Conservation (phyloP, 495 filamentous ascomycete species). For the Trichocladium antarcticum region DNA sequence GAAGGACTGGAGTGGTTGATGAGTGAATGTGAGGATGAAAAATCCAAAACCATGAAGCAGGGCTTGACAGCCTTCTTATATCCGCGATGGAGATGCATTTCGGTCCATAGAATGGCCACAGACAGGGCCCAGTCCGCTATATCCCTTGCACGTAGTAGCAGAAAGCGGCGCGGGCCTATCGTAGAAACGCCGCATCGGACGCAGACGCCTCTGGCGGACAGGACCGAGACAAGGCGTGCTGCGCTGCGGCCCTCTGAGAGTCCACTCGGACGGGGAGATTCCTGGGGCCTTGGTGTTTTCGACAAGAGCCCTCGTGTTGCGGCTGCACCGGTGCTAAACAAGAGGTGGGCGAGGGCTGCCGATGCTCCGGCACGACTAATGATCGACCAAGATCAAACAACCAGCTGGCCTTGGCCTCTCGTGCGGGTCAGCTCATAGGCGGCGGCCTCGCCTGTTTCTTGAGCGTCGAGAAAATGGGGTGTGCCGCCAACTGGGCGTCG, state of each 20-base stretch:
- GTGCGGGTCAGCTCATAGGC: no score
- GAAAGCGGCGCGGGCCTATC: background rate
- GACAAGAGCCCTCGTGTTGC: background rate
- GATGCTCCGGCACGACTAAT: background rate
- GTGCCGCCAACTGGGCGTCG: no score
- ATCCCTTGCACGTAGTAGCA: background rate
- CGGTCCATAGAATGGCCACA: background rate
- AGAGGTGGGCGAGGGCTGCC: background rate
- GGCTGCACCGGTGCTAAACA: background rate
- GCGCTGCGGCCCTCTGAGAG: background rate
- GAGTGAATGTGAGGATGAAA: conserved; percentile 11
- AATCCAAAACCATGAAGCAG: background rate
- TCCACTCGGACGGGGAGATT: background rate
- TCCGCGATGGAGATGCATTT: background rate
- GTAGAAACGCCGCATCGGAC: background rate
- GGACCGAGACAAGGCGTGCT: background rate
- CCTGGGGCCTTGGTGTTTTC: background rate
- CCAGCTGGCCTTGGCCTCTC: no score
- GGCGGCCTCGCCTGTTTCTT: no score
- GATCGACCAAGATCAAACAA: no score
- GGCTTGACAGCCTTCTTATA: conserved; percentile 6
- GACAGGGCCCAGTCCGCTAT: background rate
- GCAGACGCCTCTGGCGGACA: background rate
- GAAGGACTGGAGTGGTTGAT: conserved; percentile 12
- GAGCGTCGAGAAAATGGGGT: no score